These are phyloP conservation scores for Termitomyces sp. DNA, from an alignment of 768 basidiomycete species.

Conservation along the genomic window DNA sequence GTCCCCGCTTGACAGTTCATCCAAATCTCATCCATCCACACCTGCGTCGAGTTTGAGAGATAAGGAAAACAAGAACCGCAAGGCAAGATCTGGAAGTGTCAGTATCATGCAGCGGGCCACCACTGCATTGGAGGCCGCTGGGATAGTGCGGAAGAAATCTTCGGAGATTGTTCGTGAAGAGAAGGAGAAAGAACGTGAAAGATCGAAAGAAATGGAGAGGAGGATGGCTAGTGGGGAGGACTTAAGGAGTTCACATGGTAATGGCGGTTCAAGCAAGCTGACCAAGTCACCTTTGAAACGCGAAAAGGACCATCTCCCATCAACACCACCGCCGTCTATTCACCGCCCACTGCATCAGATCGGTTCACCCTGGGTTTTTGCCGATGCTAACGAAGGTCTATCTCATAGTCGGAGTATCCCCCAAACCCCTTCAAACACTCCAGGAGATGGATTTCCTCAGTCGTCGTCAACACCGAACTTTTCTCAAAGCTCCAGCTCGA, in stretches of 20 bases:
- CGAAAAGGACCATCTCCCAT: slow-evolving; percentile 38
- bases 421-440: slow-evolving; percentile 45
- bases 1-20: slow-evolving; percentile 51
- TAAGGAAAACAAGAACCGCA: slow-evolving; percentile 56
- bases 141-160: slow-evolving; percentile 79
- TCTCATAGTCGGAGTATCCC: slow-evolving; percentile 17
- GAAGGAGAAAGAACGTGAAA: slow-evolving; percentile 43
- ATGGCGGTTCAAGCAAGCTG: slow-evolving; percentile 51
- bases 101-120: slow-evolving; percentile 96
- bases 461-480: slow-evolving; percentile 41
- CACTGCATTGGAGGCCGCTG: slow-evolving; percentile 82
- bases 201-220: slow-evolving; percentile 37
- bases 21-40: slow-evolving; percentile 63
- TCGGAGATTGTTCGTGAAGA: slow-evolving; percentile 67
- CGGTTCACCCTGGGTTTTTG: slow-evolving; percentile 73
- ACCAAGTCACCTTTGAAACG: slow-evolving; percentile 68
- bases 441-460: slow-evolving; percentile 40
- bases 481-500: slow-evolving; percentile 17
- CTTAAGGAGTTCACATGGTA: slow-evolving; percentile 59
- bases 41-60: slow-evolving; percentile 59
- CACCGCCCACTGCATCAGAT: slow-evolving; percentile 33
- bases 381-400: slow-evolving; percentile 37
- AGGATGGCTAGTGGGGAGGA: slow-evolving; percentile 44
- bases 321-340: slow-evolving; percentile 47
- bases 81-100: slow-evolving; percentile 81